Conservation (phyloP, 2,329 filamentous ascomycete genomes). For the Ceratocystis huliohia region DNA sequence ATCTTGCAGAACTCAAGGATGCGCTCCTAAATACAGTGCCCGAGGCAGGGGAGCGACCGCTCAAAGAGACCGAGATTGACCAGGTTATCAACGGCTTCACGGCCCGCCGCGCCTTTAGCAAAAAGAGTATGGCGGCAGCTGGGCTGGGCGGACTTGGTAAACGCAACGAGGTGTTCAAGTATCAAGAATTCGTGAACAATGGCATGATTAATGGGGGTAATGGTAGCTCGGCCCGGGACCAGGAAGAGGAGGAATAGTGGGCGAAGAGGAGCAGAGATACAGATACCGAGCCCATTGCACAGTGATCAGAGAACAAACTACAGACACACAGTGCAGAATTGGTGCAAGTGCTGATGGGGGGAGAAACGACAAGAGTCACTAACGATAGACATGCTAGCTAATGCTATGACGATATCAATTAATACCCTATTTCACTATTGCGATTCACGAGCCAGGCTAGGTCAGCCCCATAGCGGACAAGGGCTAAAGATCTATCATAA, state of each 20-base stretch:
- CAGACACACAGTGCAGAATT: no score
- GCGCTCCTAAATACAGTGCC: slow-evolving; percentile 72
- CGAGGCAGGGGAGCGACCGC: slow-evolving; percentile 51
- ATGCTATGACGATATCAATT: no score
- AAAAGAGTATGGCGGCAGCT: slow-evolving; percentile 29
- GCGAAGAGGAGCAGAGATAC: background rate
- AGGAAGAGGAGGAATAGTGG: slow-evolving; percentile 16
- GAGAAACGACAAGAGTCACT: no score
- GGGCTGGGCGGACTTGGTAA: slow-evolving; percentile 35
- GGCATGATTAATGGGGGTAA: slow-evolving; percentile 36
- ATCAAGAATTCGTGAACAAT: slow-evolving; percentile 77
- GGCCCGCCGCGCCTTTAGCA: slow-evolving; percentile 69
- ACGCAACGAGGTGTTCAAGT: slow-evolving; percentile 81
- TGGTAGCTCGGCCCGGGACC: slow-evolving; percentile 10
- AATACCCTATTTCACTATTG: no score
- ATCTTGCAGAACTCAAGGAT: slow-evolving; percentile 68
- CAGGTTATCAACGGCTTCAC: slow-evolving; percentile 79
- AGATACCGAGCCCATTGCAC: background rate
- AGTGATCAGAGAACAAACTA: no score
- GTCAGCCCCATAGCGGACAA: no score
- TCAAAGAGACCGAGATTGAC: slow-evolving; percentile 67
- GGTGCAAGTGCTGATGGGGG: no score
- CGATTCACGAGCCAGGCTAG: no score
- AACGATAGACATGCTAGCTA: no score
- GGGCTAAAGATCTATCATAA: no score